Evolutionary conservation across 163 green algal species (phyloP), one percentile per base, ranked within the genome.

Genomic region (Scenedesmus sp.): DNA sequence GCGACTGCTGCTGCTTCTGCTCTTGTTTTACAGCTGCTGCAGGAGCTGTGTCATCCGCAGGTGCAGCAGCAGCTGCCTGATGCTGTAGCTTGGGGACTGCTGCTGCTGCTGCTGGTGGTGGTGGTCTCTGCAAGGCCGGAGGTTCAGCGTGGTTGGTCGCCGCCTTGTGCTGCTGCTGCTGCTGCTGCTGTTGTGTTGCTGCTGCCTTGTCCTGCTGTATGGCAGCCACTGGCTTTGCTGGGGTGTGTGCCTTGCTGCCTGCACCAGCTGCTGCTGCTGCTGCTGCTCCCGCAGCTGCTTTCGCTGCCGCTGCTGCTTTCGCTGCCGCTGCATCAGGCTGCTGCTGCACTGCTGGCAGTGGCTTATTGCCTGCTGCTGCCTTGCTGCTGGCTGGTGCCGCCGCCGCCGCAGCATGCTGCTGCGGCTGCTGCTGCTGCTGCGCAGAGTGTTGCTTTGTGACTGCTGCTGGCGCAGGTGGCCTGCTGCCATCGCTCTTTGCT

Each of bases 361-460:
- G 13, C 55, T 10, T 55, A 4, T 34, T 73, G 82, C 82, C 57
- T n/a, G n/a, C 54, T 87, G 54, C 79, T 87, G 82, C 54, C 3
- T 12, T 66, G 46, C 12, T 34, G 52, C 54, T 34, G 81, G 54
- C 54, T 67, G 81, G 59, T 46, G 34, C 34, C 34, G 34, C 34
- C 34, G 34, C 34, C 34, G 34, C 73, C 34, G 34, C 23, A 4
- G 8, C 73, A 82, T 82, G 73, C 76, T 84, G n/a, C 76, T 84
- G 76, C 76, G 54, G 76, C 18, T 57, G 20, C 85, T 82, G 85
- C 85, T 70, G 85, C 64, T 83, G 85, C 46, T 56, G 2, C 62
- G 46, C 3, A n/a, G 26, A 60, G n/a, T 20, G 12, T 16, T 55
- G 85, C 85, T 62, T 5, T 59, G n/a, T 59, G 23, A 54, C 82